Percentiles rank a stretch among this genome's conserved stretches.
Conservation (phyloP, 2,329 filamentous ascomycete species). For the Pestalotiopsis sp. region DNA sequence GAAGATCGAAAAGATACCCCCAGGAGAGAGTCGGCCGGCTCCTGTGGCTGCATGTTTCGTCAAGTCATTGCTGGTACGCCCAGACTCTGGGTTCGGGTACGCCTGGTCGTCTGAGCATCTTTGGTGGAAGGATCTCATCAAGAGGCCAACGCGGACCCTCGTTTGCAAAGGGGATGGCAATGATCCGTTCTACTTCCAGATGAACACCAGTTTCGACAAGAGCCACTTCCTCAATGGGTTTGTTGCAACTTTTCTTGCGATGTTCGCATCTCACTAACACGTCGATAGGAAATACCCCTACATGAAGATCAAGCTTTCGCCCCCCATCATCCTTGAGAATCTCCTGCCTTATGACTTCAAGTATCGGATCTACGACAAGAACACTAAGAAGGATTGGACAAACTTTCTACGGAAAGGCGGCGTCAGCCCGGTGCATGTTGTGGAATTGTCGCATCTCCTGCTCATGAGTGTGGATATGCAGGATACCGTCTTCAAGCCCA, state of each 20-base stretch:
- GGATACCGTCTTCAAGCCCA: conserved; percentile 90
- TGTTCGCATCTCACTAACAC: conserved; percentile 31
- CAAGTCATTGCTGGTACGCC: conserved; percentile 84
- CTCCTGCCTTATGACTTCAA: conserved; percentile 97
- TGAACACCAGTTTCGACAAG: conserved; percentile 83
- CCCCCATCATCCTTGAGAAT: conserved; percentile 93
- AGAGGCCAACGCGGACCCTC: conserved; percentile 81
- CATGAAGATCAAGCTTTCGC: conserved; percentile 90
- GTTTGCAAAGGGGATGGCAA: conserved; percentile 86
- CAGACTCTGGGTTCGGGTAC: conserved; percentile 95
- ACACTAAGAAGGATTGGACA: conserved; percentile 98
- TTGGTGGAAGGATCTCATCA: conserved; percentile 91
- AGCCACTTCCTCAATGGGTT: conserved; percentile 79
- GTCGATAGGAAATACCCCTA: conserved; percentile 76
- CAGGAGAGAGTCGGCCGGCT: conserved; percentile 85
- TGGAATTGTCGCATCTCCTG: conserved; percentile 91
- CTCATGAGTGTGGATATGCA: conserved; percentile 95
- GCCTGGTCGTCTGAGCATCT: conserved; percentile 89
- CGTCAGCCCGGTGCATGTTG: conserved; percentile 94
- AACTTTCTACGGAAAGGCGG: conserved; percentile 97
- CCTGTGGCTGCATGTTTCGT: conserved; percentile 91
- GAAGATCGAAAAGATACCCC: conserved; percentile 97
- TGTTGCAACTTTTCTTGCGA: conserved; percentile 27
- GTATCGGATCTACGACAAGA: conserved; percentile 98
- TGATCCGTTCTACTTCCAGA: conserved; percentile 95